phyloP scores from a whole-genome alignment of 2,329 filamentous ascomycete genomes.

The Alternaria metachromatica region DNA sequence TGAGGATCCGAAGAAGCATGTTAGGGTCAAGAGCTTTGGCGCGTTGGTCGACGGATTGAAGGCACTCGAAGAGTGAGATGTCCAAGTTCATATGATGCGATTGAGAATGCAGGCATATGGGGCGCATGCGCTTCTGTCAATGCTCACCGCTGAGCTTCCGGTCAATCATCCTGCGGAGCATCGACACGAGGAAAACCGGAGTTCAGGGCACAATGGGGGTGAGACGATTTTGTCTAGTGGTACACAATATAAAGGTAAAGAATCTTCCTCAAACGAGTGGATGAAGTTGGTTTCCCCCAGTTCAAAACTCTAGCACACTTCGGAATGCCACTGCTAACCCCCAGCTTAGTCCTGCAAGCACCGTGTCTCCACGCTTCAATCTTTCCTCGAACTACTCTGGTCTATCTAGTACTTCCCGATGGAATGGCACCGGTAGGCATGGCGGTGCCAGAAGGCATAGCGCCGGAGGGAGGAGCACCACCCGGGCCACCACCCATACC shows the following conservation, averaged over 20 bases:
- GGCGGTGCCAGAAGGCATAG: constrained; percentile 9
- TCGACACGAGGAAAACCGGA: background rate
- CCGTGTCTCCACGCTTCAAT: background rate
- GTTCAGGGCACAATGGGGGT: background rate
- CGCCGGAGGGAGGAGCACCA: constrained; percentile 1
- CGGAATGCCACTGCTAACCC: background rate
- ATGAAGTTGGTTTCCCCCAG: constrained; percentile 16
- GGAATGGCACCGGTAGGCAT: constrained; percentile 19
- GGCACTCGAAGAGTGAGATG: constrained; percentile 28
- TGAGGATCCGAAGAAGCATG: constrained; percentile 16
- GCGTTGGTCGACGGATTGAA: constrained; percentile 39
- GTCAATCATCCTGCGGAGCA: background rate
- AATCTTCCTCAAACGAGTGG: constrained; percentile 23
- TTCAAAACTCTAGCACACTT: background rate
- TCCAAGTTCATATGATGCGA: background rate
- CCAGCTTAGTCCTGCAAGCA: background rate
- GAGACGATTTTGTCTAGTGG: background rate
- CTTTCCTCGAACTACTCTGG: constrained; percentile 5
- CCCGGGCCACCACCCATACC: background rate
- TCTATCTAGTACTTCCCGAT: background rate
- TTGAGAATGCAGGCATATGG: background rate
- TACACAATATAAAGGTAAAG: constrained; percentile 22
- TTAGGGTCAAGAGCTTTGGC: constrained; percentile 30
- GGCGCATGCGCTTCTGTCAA: background rate
- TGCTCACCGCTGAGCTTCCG: background rate